A percentile compares a stretch with the other conserved stretches of the same genome.
Conservation (phyloP, 139 green algal genomes). For the Dunaliella sp. region DNA sequence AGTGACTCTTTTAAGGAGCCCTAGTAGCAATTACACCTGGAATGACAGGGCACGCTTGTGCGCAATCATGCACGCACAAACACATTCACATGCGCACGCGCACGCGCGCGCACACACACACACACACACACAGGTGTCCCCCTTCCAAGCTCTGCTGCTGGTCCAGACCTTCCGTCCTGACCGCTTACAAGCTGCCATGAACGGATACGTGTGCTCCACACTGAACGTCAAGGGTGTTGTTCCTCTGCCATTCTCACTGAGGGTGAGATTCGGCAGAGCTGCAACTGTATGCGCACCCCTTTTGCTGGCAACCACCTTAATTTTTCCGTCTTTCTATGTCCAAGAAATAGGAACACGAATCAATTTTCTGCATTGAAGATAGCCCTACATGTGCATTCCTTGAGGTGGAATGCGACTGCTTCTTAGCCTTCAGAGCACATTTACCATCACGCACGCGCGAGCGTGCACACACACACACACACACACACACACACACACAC, state of each 20-base stretch:
- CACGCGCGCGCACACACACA: neutral
- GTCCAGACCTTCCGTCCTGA: constrained; percentile 60
- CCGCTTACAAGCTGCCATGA: constrained; percentile 55
- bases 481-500: too few relatives aligned
- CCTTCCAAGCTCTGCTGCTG: constrained; percentile 63
- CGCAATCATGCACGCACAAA: neutral
- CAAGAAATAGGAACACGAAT: too few relatives aligned
- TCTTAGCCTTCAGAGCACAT: too few relatives aligned
- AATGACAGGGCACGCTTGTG: neutral
- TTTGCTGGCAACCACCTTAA: too few relatives aligned
- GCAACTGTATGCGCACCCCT: too few relatives aligned
- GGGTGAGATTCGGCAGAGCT: too few relatives aligned
- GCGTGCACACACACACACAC: too few relatives aligned
- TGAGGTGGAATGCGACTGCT: too few relatives aligned
- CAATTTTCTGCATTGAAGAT: too few relatives aligned
- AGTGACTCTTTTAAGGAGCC: neutral
- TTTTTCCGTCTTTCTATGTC: too few relatives aligned
- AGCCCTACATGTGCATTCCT: too few relatives aligned
- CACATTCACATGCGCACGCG: neutral
- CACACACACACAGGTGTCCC: constrained; percentile 8
- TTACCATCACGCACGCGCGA: too few relatives aligned
- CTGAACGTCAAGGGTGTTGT: constrained; percentile 48
- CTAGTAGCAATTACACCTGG: neutral
- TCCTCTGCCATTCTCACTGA: constrained; percentile 46
- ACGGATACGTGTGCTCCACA: constrained; percentile 39